Evolutionary conservation across 345 rosid genomes (phyloP), one percentile per base, ranked within the genome.

Genomic region (Brassica nigra): DNA sequence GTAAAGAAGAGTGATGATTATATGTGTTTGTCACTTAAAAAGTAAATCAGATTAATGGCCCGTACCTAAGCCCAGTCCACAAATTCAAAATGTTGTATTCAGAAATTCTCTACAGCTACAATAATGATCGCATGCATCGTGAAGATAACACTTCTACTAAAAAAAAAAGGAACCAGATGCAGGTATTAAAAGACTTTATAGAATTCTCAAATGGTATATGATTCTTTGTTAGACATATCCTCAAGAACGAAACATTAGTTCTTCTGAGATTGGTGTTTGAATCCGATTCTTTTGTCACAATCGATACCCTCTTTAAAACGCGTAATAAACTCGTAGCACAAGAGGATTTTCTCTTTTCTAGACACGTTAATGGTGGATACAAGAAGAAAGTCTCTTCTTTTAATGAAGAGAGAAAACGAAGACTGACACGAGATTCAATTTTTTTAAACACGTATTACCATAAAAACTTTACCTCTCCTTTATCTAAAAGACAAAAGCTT

Each of bases 241-340:
- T 36, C 66, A 37, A 2, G 18, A 77, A 71, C 36, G 55, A 61
- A 49, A 49, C 55, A 49, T 37, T 77, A 14, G 34, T 36, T 10
- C 4, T 36, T n/a, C 1, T 15, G 64, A 62, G 75, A 64, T 54
- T 71, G 58, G 31, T n/a, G 68, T 30, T 79, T 54, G 82, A 79
- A 79, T 74, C 82, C 49, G 78, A 79, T 79, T 62, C 82, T 49
- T 47, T 49, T 11, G 9, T 29, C 66, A 72, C 44, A 57, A 44
- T 65, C 9, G 1, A 29, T 29, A 36, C 4, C 14, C 12, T 55
- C 64, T 70, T 2, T 63, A 1, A 1, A 65, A 78, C 77, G 77
- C 81, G 81, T 57, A 29, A 59, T 12, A 61, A 39, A 28, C 68
- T 39, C 76, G 76, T 61, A 73, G 27, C 16, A 64, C 67, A 14